Percentiles rank a stretch among this genome's conserved stretches.
phyloP scores from a whole-genome alignment of 306 rosid genomes.

The Aeschynomene evenia region DNA sequence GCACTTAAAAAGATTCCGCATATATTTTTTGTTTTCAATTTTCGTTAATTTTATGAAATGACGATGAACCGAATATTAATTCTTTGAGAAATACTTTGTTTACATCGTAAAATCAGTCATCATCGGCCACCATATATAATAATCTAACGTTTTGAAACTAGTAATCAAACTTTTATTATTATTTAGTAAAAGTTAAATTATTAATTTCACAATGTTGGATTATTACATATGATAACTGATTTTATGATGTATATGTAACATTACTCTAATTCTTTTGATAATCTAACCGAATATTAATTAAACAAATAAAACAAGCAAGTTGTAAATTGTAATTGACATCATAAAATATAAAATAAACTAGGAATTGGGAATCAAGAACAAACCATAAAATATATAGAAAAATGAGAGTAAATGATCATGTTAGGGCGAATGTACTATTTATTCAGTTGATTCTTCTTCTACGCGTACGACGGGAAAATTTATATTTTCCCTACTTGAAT shows the following conservation, averaged over 20 bases:
- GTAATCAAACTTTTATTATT: too few species aligned
- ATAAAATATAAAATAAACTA: too few species aligned
- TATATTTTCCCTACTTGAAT: background rate
- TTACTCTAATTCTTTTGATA: too few species aligned
- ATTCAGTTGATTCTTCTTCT: background rate
- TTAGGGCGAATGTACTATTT: background rate
- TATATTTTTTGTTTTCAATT: background rate
- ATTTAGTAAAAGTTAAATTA: too few species aligned
- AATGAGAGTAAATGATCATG: background rate
- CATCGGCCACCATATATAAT: too few species aligned
- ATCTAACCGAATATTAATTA: background rate
- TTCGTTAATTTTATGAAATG: background rate
- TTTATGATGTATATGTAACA: too few species aligned
- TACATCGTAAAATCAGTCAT: too few species aligned
- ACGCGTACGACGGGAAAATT: background rate
- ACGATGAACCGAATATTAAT: too few species aligned
- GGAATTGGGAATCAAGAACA: background rate
- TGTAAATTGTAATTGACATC: background rate
- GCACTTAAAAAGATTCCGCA: background rate
- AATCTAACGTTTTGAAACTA: too few species aligned
- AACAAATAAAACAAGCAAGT: background rate
- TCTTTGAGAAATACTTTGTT: too few species aligned
- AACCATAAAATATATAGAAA: background rate
- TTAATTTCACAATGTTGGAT: too few species aligned
- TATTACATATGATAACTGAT: too few species aligned